These are phyloP conservation scores for Rhodotorula sphaerocarpa DNA, from an alignment of 768 basidiomycete species.

Conservation along the genomic window DNA sequence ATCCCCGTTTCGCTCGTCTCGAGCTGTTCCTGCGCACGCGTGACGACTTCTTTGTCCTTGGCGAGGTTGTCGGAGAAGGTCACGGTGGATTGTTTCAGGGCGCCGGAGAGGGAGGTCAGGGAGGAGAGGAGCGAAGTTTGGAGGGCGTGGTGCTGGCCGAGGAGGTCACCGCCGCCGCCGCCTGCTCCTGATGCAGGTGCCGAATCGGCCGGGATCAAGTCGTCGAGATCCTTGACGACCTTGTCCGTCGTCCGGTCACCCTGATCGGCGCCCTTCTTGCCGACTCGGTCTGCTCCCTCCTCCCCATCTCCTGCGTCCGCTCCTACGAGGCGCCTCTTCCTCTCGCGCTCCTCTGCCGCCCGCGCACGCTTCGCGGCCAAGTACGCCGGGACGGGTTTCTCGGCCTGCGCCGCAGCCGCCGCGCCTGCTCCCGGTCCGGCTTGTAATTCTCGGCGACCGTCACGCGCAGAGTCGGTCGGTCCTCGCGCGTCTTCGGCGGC, in stretches of 20 bases:
- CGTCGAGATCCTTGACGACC: background rate
- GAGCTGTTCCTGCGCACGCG: constrained; percentile 60
- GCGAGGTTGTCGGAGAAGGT: constrained; percentile 66
- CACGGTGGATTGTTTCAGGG: constrained; percentile 72
- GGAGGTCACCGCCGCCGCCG: constrained; percentile 14
- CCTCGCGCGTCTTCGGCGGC: no score
- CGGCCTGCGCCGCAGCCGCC: background rate
- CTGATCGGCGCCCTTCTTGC: background rate
- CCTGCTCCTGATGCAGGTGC: background rate
- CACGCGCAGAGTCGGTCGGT: background rate
- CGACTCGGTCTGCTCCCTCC: background rate
- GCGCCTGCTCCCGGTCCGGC: no score
- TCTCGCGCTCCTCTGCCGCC: no score
- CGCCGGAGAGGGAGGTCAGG: constrained; percentile 74
- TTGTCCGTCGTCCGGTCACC: background rate
- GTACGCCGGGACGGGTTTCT: background rate
- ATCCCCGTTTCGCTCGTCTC: constrained; percentile 65
- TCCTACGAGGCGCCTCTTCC: background rate
- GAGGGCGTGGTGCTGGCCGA: constrained; percentile 35
- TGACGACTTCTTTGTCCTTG: constrained; percentile 65
- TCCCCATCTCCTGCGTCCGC: background rate
- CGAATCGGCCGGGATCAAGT: constrained; percentile 11
- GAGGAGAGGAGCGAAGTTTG: constrained; percentile 69
- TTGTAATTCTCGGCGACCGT: no score
- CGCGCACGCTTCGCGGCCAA: background rate